Percentiles rank a stretch among this genome's conserved stretches.
Conservation (phyloP, 208 protist species). For the Porcisia deanei region DNA sequence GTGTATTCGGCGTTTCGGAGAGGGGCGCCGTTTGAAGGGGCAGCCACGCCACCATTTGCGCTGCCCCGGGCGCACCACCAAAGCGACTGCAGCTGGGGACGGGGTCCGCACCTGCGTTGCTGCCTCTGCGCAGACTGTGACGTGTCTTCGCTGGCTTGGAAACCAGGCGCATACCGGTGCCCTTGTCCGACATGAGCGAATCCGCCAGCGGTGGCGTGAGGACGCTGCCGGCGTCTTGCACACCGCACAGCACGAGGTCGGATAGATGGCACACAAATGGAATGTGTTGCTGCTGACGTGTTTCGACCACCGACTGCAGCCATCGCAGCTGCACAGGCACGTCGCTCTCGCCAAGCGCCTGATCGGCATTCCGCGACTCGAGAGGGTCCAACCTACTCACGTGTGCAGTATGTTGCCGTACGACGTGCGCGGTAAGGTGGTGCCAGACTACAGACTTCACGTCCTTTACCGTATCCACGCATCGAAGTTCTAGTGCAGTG, state of each 20-base stretch:
- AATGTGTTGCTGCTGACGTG: neutral
- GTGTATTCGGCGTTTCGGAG: neutral
- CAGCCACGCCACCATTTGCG: conserved; percentile 1
- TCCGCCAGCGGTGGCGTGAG: neutral
- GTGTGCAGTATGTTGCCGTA: neutral
- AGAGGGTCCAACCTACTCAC: neutral
- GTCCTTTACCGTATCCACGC: conserved; percentile 5
- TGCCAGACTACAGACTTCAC: conserved; percentile 8
- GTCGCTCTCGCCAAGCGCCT: neutral
- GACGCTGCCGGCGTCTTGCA: conserved; percentile 9
- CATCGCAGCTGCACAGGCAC: conserved; percentile 5
- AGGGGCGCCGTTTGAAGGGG: conserved; percentile 2
- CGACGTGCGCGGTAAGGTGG: neutral
- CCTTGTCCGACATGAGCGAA: too few relatives aligned
- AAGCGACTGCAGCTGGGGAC: too few relatives aligned
- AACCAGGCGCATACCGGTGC: neutral
- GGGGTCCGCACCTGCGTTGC: too few relatives aligned
- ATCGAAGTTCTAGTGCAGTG: conserved; percentile 9
- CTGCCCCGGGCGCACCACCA: neutral
- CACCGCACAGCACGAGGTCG: neutral
- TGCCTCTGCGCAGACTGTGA: too few relatives aligned
- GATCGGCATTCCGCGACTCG: neutral
- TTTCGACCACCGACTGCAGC: conserved; percentile 9
- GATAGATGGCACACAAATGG: neutral
- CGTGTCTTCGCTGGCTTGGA: too few relatives aligned